Conservation (phyloP, 1,139 yeast genomes). For the Yamadazyma triangularis region DNA sequence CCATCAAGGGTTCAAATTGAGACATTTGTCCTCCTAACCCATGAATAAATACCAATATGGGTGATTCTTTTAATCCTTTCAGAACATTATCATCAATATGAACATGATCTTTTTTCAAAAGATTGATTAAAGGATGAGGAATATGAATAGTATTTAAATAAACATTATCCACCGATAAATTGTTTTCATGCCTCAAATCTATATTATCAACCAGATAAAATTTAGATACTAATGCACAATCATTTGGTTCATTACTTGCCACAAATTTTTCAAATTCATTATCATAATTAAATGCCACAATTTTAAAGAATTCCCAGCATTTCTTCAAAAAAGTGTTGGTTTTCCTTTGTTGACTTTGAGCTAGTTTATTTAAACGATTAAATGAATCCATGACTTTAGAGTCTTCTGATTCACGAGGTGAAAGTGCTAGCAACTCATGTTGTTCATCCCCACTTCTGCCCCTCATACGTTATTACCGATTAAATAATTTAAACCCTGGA, state of each 20-base stretch:
- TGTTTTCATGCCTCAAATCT: slow-evolving; percentile 19
- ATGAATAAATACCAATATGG: slow-evolving; percentile 60
- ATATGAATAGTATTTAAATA: slow-evolving; percentile 43
- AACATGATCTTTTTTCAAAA: slow-evolving; percentile 36
- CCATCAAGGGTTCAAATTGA: slow-evolving; percentile 66
- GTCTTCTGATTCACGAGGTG: slow-evolving; percentile 8
- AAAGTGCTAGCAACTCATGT: slow-evolving; percentile 12
- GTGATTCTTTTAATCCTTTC: slow-evolving; percentile 43
- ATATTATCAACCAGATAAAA: slow-evolving; percentile 36
- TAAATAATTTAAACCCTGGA: too few species aligned
- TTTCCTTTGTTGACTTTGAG: slow-evolving; percentile 4
- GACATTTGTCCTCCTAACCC: slow-evolving; percentile 78
- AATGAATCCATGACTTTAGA: slow-evolving; percentile 6
- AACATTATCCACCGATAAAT: slow-evolving; percentile 29
- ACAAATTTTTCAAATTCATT: slow-evolving; percentile 41
- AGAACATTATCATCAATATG: slow-evolving; percentile 17
- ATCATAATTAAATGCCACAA: slow-evolving; percentile 17
- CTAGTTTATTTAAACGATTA: slow-evolving; percentile 5
- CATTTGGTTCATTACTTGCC: slow-evolving; percentile 44
- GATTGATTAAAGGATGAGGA: slow-evolving; percentile 50
- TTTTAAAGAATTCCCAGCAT: slow-evolving; percentile 22
- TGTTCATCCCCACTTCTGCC: slow-evolving; percentile 8
- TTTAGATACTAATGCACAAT: slow-evolving; percentile 51
- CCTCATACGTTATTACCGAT: background rate
- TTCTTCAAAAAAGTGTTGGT: slow-evolving; percentile 18